Evolutionary conservation across 345 rosid genomes (phyloP).

Genomic region (Arabis alpina): DNA sequence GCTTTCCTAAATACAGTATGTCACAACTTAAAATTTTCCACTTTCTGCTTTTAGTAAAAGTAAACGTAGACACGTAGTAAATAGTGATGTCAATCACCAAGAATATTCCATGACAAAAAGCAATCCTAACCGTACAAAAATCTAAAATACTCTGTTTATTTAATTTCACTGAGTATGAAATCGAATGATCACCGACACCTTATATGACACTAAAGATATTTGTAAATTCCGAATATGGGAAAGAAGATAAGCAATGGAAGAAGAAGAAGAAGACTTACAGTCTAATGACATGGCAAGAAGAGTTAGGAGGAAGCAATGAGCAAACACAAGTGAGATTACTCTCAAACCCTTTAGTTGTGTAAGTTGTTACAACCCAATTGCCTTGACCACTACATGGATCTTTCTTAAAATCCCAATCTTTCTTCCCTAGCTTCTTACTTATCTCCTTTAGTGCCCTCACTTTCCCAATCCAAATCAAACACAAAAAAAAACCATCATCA

Average conservation of each 20-base stretch:
- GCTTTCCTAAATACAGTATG: neutral
- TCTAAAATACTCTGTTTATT: neutral
- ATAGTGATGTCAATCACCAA: neutral
- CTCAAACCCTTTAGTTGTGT: slow-evolving; percentile 47
- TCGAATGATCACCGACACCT: slow-evolving; percentile 29
- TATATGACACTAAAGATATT: neutral
- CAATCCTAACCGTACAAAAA: slow-evolving; percentile 10
- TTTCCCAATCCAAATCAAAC: slow-evolving; percentile 35
- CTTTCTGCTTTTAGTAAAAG: neutral
- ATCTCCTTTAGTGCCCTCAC: slow-evolving; percentile 70
- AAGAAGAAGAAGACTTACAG: slow-evolving; percentile 51
- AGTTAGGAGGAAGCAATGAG: slow-evolving; percentile 41
- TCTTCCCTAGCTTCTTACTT: slow-evolving; percentile 67
- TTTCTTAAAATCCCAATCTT: slow-evolving; percentile 66
- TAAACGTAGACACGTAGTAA: neutral
- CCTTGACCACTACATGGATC: slow-evolving; percentile 84
- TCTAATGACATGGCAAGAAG: slow-evolving; percentile 68
- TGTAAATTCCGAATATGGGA: neutral
- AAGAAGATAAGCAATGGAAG: slow-evolving; percentile 24
- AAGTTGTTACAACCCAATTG: slow-evolving; percentile 50
- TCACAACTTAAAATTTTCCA: neutral
- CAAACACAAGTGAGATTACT: slow-evolving; percentile 67
- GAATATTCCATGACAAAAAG: slow-evolving; percentile 4
- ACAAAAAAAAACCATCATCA: neutral
- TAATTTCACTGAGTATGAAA: neutral